Conservation (phyloP, 2,329 filamentous ascomycete genomes). For the Ophiostoma piceae region DNA sequence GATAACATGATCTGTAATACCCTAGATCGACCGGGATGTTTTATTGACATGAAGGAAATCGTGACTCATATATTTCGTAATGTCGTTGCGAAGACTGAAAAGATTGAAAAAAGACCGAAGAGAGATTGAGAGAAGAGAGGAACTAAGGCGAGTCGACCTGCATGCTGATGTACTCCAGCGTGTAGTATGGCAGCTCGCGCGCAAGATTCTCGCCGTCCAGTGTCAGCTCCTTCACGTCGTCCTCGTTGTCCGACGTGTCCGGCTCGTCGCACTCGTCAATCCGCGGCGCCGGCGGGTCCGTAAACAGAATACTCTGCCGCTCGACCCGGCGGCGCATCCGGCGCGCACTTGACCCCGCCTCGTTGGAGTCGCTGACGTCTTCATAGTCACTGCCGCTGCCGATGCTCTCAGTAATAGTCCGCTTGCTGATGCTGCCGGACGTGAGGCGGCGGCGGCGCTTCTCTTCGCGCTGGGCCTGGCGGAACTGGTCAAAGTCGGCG, state of each 20-base stretch:
- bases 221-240: constrained; percentile 30
- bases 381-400: constrained; percentile 47
- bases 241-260: constrained; percentile 39
- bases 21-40: too few relatives aligned
- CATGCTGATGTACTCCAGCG: constrained; percentile 48
- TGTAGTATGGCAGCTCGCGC: constrained; percentile 47
- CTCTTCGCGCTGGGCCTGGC: constrained; percentile 41
- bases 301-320: constrained; percentile 46
- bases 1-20: too few relatives aligned
- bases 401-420: constrained; percentile 47
- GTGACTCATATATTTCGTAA: constrained; percentile 9
- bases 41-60: background rate
- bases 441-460: constrained; percentile 45
- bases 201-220: constrained; percentile 40
- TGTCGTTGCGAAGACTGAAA: background rate
- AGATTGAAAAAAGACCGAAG: background rate
- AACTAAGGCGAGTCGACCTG: constrained; percentile 42
- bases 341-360: constrained; percentile 45
- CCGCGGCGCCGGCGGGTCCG: constrained; percentile 45
- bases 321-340: constrained; percentile 45
- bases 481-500: constrained; percentile 39
- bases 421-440: constrained; percentile 50
- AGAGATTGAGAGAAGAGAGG: background rate
- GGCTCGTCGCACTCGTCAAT: constrained; percentile 53
- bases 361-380: constrained; percentile 36